Base-by-base conservation (phyloP, 1,284 basidiomycete species). In the Ceratobasidium sp. region DNA sequence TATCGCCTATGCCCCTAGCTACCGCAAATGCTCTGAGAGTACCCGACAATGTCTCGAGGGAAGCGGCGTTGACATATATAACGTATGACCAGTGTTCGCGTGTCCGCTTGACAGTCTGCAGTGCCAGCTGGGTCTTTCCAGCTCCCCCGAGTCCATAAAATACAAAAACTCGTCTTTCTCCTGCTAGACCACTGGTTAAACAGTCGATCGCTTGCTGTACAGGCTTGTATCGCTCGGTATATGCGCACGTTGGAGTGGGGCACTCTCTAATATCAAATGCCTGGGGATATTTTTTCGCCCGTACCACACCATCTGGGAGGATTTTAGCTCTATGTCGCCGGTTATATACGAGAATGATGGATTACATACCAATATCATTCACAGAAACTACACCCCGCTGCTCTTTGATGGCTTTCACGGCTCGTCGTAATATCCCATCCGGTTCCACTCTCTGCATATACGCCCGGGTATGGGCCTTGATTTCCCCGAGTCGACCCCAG, bases 121-220 rank as follows among this genome's bases (percentile, higher is more conserved):
- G 41, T 21, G 57, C 60, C 10, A 67, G 34, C 52, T 64, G 60
- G 5, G 71, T 65, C 60, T 72, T 72, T 18, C 71, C 71, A 28
- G 59, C 50, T 9, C 71, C 71, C 16, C 71, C 71, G 4, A 72
- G 46, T 1, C 71, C 71, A 32, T 36, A 23, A 5, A 73, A 46
- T 1, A 67, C 72, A 21, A 73, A 65, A 9, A 69, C 16, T 1
- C 43, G 28, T 12, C 57, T 48, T 3, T 43, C 34, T 8, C 4
- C 0, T 30, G 28, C 3, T 16, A 16, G 6, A 14, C n/a, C 14
- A 12, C n/a, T n/a, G n/a, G 34, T 43, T 3, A 72, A n/a, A 9
- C n/a, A 62, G 5, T 18, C 18, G 21, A 32, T 57, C 30, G 34
- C 34, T 36, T 26, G 32, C 34, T 46, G n/a, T 23, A 48, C 32